phyloP scores from a whole-genome alignment of 192 early-diverging fungal genomes.

The Entomortierella beljakovae region DNA sequence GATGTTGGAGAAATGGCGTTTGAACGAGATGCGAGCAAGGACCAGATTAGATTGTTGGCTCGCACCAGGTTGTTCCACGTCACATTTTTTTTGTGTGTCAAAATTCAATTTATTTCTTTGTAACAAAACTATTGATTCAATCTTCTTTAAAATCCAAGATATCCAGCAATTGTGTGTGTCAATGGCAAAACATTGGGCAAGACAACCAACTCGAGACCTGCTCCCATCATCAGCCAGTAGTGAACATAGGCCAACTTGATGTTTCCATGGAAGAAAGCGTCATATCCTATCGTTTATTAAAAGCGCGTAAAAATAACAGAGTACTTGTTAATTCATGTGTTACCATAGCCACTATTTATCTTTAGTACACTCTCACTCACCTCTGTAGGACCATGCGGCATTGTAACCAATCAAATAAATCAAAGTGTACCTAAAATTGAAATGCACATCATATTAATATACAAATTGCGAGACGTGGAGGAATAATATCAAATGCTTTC shows the following conservation, averaged over 20 bases:
- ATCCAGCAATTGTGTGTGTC: conserved; percentile 23
- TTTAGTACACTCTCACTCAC: background rate
- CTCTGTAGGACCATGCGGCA: conserved; percentile 49
- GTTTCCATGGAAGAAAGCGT: conserved; percentile 49
- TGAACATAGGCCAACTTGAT: conserved; percentile 51
- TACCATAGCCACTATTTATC: background rate
- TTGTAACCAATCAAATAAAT: conserved; percentile 52
- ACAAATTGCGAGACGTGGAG: background rate
- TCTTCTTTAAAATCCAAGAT: background rate
- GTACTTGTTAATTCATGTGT: background rate
- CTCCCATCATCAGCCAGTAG: conserved; percentile 52
- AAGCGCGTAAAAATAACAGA: too few species aligned
- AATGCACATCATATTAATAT: background rate
- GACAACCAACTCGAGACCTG: conserved; percentile 27
- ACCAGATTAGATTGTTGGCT: too few species aligned
- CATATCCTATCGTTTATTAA: conserved; percentile 24
- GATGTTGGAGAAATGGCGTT: background rate
- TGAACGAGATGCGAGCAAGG: background rate
- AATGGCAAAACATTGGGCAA: conserved; percentile 29
- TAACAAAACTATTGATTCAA: background rate
- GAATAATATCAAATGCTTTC: background rate
- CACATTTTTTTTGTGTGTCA: background rate
- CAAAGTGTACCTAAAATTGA: conserved; percentile 22
- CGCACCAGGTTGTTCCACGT: too few species aligned
- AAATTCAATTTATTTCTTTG: background rate